Evolutionary conservation across 768 basidiomycete species (phyloP), one percentile per base, ranked within the genome.

Genomic region (Mycena crocata): DNA sequence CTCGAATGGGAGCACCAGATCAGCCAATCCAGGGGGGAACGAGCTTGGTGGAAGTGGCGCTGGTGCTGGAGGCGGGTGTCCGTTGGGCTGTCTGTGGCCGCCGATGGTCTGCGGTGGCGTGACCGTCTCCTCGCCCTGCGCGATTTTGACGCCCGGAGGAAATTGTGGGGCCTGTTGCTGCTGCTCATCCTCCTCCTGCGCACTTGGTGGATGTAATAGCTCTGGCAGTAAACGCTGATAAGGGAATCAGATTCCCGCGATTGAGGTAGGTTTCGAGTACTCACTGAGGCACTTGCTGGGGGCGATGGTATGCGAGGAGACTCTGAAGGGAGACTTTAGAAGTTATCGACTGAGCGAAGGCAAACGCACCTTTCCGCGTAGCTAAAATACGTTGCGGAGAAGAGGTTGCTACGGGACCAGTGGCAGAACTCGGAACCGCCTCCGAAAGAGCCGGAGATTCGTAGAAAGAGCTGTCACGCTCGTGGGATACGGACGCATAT

Each of bases 1-100:
- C 82, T 99, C 97, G 75, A 98, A 99, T 40, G 94, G 95, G n/a
- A 93, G 89, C 37, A 98, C 96, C 52, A 99, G 84, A 75, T 98
- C 97, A 10, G 94, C 93, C 74, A 99, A 75, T 23, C 90, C 94
- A 57, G 90, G 93, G 10, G 94, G 94, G 86, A 92, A 90, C 30
- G 88, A 87, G 32, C 77, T 78, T 9, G 68, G 55, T n/a, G 82
- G 73, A 45, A 50, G 58, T 1, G 83, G 67, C n/a, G 83, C 76
- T 31, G 82, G 82, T 62, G 83, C 76, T 31, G 82, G 82, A 61
- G 30, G 77, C 32, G 81, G 19, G 50, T 68, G 62, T 12, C 68
- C 55, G 39, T 58, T 64, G 13, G 48, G 77, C 59, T 90, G 88
- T 60, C 90, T 78, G 68, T 83, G 85, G 51, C 81, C 82, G 57